Percentiles rank a stretch among this genome's conserved stretches.
Evolutionary conservation across 345 rosid genomes (phyloP).

Genomic region (Eucalyptus melliodora): DNA sequence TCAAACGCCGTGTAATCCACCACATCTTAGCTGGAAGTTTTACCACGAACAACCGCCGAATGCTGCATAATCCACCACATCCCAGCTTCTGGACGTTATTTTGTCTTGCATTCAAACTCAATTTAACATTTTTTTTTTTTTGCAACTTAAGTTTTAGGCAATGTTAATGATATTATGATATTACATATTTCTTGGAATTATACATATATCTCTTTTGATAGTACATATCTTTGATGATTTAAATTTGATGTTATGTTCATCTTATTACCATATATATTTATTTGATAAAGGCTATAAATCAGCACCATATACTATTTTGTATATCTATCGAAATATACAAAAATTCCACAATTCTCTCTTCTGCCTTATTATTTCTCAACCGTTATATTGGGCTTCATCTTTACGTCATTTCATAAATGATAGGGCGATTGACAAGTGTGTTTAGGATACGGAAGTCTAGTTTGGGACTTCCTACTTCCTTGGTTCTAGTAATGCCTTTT

Average conservation of each 20-base stretch:
- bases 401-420: not conserved
- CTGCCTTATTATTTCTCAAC: not conserved
- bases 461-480: not conserved
- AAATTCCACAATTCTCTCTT: no score
- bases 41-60: not conserved
- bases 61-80: not conserved
- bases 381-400: not conserved
- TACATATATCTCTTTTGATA: not conserved
- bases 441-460: not conserved
- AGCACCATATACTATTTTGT: no score
- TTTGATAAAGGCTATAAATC: not conserved
- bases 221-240: not conserved
- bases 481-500: not conserved
- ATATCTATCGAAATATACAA: no score
- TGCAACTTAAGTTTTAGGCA: not conserved
- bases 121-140: not conserved
- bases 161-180: not conserved
- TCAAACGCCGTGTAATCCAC: no score
- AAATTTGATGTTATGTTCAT: not conserved
- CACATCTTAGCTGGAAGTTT: not conserved
- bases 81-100: not conserved
- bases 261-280: not conserved
- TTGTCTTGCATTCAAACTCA: not conserved
- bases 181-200: not conserved
- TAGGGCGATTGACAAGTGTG: not conserved